Evolutionary conservation across 2,329 filamentous ascomycete genomes (phyloP).

Genomic region (Dactylonectria macrodidyma): DNA sequence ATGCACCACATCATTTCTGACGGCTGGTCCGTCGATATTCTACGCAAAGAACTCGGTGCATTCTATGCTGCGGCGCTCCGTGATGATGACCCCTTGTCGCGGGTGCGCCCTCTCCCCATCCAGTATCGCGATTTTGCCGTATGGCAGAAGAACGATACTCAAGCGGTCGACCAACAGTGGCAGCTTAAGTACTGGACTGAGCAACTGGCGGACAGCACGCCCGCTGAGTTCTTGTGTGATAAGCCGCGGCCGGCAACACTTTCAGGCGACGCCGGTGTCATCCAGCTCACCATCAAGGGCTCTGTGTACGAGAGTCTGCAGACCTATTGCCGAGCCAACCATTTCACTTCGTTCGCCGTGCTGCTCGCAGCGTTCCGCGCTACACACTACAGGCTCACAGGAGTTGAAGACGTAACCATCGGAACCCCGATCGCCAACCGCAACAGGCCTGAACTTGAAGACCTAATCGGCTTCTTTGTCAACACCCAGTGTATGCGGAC

Average conservation of each 20-base stretch:
- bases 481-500: constrained; percentile 42
- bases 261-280: constrained; percentile 26
- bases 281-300: background rate
- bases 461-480: constrained; percentile 47
- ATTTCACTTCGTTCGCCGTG: constrained; percentile 19
- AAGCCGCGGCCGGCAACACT: constrained; percentile 22
- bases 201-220: constrained; percentile 15
- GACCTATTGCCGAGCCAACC: constrained; percentile 16
- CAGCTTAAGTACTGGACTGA: constrained; percentile 22
- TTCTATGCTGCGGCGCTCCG: constrained; percentile 31
- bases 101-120: background rate
- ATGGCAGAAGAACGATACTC: constrained; percentile 47
- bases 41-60: constrained; percentile 14
- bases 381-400: constrained; percentile 45
- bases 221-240: constrained; percentile 25
- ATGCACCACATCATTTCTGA: constrained; percentile 43
- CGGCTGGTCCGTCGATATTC: constrained; percentile 37
- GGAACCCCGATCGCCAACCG: constrained; percentile 42
- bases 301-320: background rate
- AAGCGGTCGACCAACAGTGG: constrained; percentile 33
- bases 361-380: constrained; percentile 43
- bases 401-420: constrained; percentile 39
- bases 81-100: constrained; percentile 27
- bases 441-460: constrained; percentile 31
- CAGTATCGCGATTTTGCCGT: constrained; percentile 33